Evolutionary conservation across 2,329 filamentous ascomycete species (phyloP).

Genomic region (Claviceps cyperi): DNA sequence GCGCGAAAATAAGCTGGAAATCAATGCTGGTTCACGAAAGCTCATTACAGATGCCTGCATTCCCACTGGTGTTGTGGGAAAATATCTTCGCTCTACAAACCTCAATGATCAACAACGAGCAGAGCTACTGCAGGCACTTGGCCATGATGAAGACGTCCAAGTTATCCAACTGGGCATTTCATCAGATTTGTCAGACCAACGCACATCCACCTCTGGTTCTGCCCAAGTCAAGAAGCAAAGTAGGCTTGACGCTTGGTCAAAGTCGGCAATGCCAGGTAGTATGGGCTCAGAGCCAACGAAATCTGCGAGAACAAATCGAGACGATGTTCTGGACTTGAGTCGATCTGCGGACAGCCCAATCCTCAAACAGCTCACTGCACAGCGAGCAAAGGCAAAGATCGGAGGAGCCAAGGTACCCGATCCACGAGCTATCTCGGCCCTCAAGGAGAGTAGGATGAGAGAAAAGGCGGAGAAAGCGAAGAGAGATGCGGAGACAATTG

Average conservation of each 20-base stretch:
- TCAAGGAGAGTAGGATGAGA: conserved; percentile 59
- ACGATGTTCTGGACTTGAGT: conserved; percentile 32
- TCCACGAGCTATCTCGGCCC: conserved; percentile 23
- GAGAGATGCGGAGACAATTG: conserved; percentile 57
- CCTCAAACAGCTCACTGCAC: conserved; percentile 31
- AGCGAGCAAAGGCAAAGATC: conserved; percentile 15
- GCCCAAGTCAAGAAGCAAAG: conserved; percentile 39
- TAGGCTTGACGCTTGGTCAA: conserved; percentile 48
- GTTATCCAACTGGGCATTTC: conserved; percentile 27
- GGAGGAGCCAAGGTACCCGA: conserved; percentile 18
- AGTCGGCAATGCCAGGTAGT: conserved; percentile 24
- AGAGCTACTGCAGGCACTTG: conserved; percentile 53
- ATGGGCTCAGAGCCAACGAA: conserved; percentile 12
- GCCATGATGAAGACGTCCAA: conserved; percentile 41
- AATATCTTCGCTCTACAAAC: conserved; percentile 57
- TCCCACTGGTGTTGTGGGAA: conserved; percentile 35
- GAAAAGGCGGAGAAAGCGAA: conserved; percentile 63
- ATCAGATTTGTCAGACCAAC: conserved; percentile 10
- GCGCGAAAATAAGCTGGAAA: conserved; percentile 59
- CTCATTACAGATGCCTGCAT: conserved; percentile 55
- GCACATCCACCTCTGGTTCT: conserved; percentile 12
- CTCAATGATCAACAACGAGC: conserved; percentile 71
- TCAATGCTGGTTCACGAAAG: conserved; percentile 43
- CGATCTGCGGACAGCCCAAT: conserved; percentile 32
- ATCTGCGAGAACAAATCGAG: conserved; percentile 24